A percentile compares a stretch with the other conserved stretches of the same genome.
These are phyloP conservation scores for Cucumis cinereus DNA, from an alignment of 306 rosid genomes.

Conservation along the genomic window DNA sequence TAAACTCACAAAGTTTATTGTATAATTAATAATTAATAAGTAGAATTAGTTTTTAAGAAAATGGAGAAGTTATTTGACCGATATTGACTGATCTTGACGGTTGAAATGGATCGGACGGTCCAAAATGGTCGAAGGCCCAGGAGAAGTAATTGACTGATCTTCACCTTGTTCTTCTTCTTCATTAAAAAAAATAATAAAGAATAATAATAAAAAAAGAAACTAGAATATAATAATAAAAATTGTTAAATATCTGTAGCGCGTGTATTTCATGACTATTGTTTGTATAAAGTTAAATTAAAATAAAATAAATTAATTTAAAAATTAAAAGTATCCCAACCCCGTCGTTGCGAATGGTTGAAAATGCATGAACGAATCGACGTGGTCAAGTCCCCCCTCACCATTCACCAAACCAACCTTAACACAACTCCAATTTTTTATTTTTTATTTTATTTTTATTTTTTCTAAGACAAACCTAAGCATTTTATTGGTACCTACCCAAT, in stretches of 20 bases:
- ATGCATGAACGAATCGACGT: not conserved
- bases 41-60: too few relatives aligned
- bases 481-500: too few relatives aligned
- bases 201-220: not conserved
- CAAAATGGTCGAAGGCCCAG: constrained; percentile 4
- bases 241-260: not conserved
- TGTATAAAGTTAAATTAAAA: too few relatives aligned
- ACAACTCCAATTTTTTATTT: too few relatives aligned
- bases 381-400: not conserved
- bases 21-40: too few relatives aligned
- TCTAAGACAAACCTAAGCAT: too few relatives aligned
- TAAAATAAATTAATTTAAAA: too few relatives aligned
- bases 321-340: not conserved
- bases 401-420: not conserved
- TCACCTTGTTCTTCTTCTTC: constrained; percentile 16
- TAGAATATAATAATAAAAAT: not conserved
- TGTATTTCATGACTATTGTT: not conserved
- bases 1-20: too few relatives aligned
- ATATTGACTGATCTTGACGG: constrained; percentile 34
- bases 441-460: not conserved
- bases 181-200: not conserved
- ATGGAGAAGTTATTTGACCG: constrained; percentile 11
- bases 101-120: constrained; percentile 27
- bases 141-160: constrained; percentile 15
- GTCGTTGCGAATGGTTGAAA: not conserved